Conservation (phyloP, 177 flowering plant genomes). For the Vitis hybrid region DNA sequence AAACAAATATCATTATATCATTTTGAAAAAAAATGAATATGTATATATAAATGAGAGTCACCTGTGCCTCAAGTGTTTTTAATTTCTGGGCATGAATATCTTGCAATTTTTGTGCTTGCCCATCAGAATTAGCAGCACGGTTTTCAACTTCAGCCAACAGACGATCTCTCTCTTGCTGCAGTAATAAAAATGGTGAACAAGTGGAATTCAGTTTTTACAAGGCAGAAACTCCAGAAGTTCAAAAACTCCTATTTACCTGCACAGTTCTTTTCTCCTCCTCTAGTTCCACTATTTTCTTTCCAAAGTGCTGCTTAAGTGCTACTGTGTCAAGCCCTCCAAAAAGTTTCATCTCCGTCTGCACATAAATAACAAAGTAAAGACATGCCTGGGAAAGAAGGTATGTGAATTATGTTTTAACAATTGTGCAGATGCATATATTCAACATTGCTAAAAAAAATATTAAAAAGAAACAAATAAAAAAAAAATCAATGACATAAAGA, state of each 20-base stretch:
- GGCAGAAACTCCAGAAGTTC: neutral
- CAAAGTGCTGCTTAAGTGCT: conserved; percentile 98
- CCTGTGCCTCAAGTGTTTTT: conserved; percentile 93
- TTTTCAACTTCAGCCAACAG: conserved; percentile 84
- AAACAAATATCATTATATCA: no score
- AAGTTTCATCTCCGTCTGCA: conserved; percentile 96
- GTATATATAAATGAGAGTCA: conserved; percentile 11
- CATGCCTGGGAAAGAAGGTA: neutral
- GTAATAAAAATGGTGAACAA: conserved; percentile 9
- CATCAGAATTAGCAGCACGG: conserved; percentile 77
- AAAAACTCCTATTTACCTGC: conserved; percentile 52
- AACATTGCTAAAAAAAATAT: no score
- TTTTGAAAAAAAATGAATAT: neutral
- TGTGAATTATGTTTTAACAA: no score
- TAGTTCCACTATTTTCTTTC: conserved; percentile 88
- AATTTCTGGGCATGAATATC: conserved; percentile 85
- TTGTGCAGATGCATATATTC: no score
- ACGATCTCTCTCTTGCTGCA: conserved; percentile 90
- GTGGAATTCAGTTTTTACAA: conserved; percentile 3
- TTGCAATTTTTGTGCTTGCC: conserved; percentile 87
- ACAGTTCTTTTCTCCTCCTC: conserved; percentile 92
- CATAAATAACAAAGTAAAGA: conserved; percentile 3
- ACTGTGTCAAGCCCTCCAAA: conserved; percentile 68
- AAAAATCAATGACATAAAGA: no score
- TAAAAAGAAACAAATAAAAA: no score